phyloP scores from a whole-genome alignment of 352 stramenopile species.

The Globisporangium echinulatum region DNA sequence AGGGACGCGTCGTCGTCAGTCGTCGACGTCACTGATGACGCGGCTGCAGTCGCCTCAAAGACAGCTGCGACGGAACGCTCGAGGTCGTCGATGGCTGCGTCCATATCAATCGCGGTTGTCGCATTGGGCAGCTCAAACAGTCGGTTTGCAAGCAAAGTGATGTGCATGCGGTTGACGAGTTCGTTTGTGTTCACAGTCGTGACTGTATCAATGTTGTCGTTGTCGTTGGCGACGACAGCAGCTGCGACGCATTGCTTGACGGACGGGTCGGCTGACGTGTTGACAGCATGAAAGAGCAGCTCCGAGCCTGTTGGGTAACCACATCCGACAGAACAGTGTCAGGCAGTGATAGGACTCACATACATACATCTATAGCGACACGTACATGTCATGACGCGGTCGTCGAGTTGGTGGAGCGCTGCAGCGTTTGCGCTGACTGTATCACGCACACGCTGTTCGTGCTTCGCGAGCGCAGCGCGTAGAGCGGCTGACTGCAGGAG shows the following conservation, averaged over 20 bases:
- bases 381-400: slow-evolving; percentile 6
- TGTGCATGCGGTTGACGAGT: too few species aligned
- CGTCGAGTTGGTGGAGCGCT: slow-evolving; percentile 8
- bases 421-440: slow-evolving; percentile 1
- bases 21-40: not conserved
- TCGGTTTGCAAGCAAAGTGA: too few species aligned
- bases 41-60: not conserved
- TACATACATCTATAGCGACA: not conserved
- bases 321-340: not conserved
- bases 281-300: slow-evolving; percentile 1
- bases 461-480: not conserved
- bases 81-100: too few species aligned
- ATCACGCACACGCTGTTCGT: not conserved
- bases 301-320: slow-evolving; percentile 1
- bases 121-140: not conserved
- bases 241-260: not conserved
- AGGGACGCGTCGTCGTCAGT: not conserved
- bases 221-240: not conserved
- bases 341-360: not conserved
- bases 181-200: too few species aligned
- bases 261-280: not conserved
- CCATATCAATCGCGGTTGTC: not conserved
- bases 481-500: not conserved
- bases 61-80: not conserved
- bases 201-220: too few species aligned